Conservation (phyloP, 1,284 basidiomycete genomes). For the Wallemia ichthyophaga region DNA sequence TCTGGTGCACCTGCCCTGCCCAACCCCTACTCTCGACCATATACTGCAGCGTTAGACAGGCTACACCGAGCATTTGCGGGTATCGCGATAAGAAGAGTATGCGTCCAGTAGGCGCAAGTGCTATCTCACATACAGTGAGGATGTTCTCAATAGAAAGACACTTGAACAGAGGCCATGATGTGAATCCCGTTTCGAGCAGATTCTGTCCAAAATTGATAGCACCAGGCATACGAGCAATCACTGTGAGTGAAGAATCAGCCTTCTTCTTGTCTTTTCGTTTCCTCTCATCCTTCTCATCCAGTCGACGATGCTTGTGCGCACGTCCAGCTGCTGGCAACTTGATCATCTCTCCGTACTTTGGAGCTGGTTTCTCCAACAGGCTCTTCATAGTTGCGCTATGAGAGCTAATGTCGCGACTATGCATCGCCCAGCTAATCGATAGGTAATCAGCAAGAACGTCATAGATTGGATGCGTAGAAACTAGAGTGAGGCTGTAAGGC, state of each 20-base stretch:
- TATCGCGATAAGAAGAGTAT: constrained; percentile 69
- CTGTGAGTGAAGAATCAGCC: constrained; percentile 4
- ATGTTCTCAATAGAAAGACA: constrained; percentile 80
- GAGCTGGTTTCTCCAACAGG: constrained; percentile 41
- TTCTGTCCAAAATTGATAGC: constrained; percentile 18
- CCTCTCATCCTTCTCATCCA: constrained; percentile 30
- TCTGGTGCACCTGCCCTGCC: constrained; percentile 56
- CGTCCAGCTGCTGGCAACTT: constrained; percentile 13
- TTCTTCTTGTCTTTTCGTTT: constrained; percentile 8
- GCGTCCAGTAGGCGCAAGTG: constrained; percentile 68
- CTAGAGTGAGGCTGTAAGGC: constrained; percentile 40
- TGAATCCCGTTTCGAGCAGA: constrained; percentile 26
- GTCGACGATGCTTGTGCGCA: constrained; percentile 8
- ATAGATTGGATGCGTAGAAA: constrained; percentile 69
- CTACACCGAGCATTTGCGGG: constrained; percentile 59
- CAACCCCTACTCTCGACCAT: constrained; percentile 78
- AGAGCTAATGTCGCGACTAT: constrained; percentile 65
- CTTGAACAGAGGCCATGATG: constrained; percentile 92
- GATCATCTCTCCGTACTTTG: constrained; percentile 54
- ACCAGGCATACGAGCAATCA: constrained; percentile 17
- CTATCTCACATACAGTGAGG: constrained; percentile 77
- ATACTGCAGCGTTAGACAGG: constrained; percentile 38
- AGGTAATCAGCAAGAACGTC: constrained; percentile 77
- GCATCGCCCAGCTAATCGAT: constrained; percentile 56
- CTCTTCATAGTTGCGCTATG: constrained; percentile 58